Evolutionary conservation across 805 yeast species (phyloP).

Genomic region (Diddensiella santjacobensis): DNA sequence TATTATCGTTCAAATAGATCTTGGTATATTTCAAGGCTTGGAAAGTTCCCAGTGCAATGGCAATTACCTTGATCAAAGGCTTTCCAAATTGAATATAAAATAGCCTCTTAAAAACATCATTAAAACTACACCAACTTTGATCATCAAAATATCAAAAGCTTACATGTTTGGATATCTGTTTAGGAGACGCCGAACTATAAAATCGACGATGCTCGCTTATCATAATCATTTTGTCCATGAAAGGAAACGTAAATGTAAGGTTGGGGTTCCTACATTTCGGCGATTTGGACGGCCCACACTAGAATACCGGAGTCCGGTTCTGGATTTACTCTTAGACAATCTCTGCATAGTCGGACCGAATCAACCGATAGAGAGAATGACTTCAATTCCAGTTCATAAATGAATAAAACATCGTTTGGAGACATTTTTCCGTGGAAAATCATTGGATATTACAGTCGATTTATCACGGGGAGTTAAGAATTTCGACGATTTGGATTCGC

Average conservation of each 20-base stretch:
- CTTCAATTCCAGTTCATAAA: too few species aligned
- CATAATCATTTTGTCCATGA: background rate
- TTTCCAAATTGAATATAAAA: conserved; percentile 22
- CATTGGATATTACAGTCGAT: too few species aligned
- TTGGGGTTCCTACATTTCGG: too few species aligned
- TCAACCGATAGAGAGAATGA: too few species aligned
- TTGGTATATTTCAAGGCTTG: conserved; percentile 15
- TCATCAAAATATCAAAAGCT: background rate
- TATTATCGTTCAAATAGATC: background rate
- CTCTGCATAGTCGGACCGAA: too few species aligned
- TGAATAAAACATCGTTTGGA: too few species aligned
- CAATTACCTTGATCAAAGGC: conserved; percentile 23
- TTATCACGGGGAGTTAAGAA: too few species aligned
- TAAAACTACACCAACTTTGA: background rate
- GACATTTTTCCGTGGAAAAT: too few species aligned
- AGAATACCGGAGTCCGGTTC: background rate
- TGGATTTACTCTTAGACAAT: background rate
- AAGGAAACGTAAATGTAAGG: too few species aligned
- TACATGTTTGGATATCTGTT: background rate
- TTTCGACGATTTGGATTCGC: too few species aligned
- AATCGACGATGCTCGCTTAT: too few species aligned
- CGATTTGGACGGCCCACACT: too few species aligned
- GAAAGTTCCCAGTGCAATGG: conserved; percentile 21
- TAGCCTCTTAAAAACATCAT: background rate
- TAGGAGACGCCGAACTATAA: background rate